These are phyloP conservation scores for Pistacia atlantica DNA, from an alignment of 345 rosid genomes.

Conservation along the genomic window DNA sequence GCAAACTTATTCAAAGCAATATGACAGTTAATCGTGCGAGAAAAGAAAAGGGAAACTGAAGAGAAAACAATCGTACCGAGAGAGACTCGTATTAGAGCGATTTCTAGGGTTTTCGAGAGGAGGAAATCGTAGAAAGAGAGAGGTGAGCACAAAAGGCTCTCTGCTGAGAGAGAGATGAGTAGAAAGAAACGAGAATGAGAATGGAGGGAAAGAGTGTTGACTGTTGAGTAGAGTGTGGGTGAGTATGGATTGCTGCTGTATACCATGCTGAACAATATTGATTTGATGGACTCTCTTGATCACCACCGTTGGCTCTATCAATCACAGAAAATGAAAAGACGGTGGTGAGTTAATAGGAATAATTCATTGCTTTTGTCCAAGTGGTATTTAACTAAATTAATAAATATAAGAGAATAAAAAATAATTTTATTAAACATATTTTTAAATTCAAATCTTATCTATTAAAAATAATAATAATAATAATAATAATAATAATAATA, in stretches of 20 bases:
- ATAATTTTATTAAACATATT: too few relatives aligned
- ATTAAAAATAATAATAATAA: too few relatives aligned
- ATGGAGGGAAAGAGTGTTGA: constrained; percentile 16
- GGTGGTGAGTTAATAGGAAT: too few relatives aligned
- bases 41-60: background rate
- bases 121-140: background rate
- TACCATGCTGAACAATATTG: background rate
- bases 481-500: too few relatives aligned
- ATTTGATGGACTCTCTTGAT: background rate
- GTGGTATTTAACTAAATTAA: too few relatives aligned
- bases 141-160: background rate
- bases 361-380: too few relatives aligned
- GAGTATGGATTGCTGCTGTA: background rate
- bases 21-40: background rate
- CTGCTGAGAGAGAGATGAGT: background rate
- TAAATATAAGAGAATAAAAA: too few relatives aligned
- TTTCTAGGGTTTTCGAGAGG: background rate
- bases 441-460: too few relatives aligned
- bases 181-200: background rate
- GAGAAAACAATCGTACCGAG: constrained; percentile 7
- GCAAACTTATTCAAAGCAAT: background rate
- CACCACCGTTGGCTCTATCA: background rate
- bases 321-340: background rate
- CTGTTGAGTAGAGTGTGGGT: background rate
- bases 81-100: background rate